phyloP scores from a whole-genome alignment of 164 flowering plant species.

The Sedum album region DNA sequence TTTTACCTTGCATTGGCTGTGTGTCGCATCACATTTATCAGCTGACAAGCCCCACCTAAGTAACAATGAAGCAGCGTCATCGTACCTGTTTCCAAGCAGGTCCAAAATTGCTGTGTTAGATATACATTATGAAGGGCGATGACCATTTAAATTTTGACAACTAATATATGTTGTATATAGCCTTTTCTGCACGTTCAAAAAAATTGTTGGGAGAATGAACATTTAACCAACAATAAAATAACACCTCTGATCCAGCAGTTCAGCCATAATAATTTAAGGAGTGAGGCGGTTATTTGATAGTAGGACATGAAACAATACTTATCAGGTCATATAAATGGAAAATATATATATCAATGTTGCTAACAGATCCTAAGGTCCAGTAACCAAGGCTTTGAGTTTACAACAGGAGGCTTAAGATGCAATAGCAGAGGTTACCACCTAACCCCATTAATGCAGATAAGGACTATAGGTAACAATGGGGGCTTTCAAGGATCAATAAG shows the following conservation, averaged over 20 bases:
- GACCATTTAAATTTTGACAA: not conserved
- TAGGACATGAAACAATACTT: not conserved
- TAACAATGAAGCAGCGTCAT: conserved; percentile 81
- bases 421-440: no score
- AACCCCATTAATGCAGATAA: no score
- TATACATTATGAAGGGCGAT: not conserved
- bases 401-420: not conserved
- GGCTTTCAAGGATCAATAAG: not conserved
- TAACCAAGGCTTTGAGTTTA: not conserved
- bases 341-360: no score
- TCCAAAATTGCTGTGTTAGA: not conserved
- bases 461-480: no score
- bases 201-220: not conserved
- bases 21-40: conserved; percentile 70
- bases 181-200: not conserved
- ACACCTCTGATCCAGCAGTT: not conserved
- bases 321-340: not conserved
- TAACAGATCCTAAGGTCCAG: no score
- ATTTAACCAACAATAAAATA: not conserved
- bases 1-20: conserved; percentile 89
- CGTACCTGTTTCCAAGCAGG: conserved; percentile 33
- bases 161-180: not conserved
- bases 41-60: conserved; percentile 80
- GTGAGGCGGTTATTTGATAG: not conserved
- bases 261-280: not conserved